Evolutionary conservation across 306 rosid genomes (phyloP).

Genomic region (Myrica gale): DNA sequence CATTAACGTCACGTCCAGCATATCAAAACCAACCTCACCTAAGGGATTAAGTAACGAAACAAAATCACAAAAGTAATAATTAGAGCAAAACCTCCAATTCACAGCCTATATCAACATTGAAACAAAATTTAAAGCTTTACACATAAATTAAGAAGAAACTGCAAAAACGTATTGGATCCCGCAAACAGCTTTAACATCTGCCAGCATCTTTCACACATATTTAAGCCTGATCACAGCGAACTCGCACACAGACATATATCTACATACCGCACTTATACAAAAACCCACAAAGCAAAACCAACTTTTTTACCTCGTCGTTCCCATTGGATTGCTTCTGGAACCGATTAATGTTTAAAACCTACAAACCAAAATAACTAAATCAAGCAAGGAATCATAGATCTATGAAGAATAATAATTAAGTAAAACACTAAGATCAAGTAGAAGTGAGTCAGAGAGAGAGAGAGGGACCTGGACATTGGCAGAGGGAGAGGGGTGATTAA

Average conservation of each 20-base stretch:
- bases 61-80: neutral
- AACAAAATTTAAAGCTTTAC: neutral
- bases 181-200: neutral
- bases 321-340: constrained; percentile 89
- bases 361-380: constrained; percentile 7
- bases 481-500: constrained; percentile 65
- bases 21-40: neutral
- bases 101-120: neutral
- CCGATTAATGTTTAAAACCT: constrained; percentile 83
- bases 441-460: neutral
- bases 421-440: neutral
- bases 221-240: neutral
- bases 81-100: neutral
- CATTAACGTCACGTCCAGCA: neutral
- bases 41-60: neutral
- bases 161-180: neutral
- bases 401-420: neutral
- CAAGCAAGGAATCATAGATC: constrained; percentile 34
- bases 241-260: neutral
- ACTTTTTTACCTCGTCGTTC: constrained; percentile 67
- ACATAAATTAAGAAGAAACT: neutral
- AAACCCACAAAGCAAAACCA: neutral
- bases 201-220: neutral
- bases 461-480: constrained; percentile 64
- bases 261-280: neutral